Evolutionary conservation across 306 rosid species (phyloP), one percentile per base, ranked within the genome.

Genomic region (Biancaea sappan): DNA sequence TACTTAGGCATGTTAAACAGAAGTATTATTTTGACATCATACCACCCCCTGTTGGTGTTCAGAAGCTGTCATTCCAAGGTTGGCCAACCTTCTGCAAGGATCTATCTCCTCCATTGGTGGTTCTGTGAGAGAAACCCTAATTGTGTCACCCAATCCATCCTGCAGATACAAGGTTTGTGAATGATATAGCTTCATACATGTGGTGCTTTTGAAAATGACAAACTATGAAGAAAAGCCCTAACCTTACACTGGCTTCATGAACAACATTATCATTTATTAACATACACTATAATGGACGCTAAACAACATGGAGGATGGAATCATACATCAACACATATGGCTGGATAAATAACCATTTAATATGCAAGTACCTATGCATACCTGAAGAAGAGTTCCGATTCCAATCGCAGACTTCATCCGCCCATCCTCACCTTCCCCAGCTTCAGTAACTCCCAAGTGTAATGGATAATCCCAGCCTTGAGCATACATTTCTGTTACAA

Each of bases 371-470:
- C 34, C 67, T 54, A 54, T 77, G 22, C 71, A 69, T 84, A 94
- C 99, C 99, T 90, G 96, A 76, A 94, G 99, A 81, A 94, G 99
- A 83, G 99, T 94, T 57, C 99, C 99, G 56, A 94, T 94, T 46
- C 99, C 99, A 81, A 94, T 92, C 50, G 99, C 99, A 80, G 99
- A 94, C 77, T 94, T 94, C 99, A 94, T 94, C 66, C 99, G 83
- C 67, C 99, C 99, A 68, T 94, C 99, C 87, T 94, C 99, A 83
- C 99, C 99, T 84, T 94, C 99, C 84, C 99, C 99, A 48, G 99
- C 99, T 92, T 94, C 99, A 73, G 99, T 94, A 69, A 94, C 99
- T 67, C 99, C 99, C 86, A 94, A 87, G 85, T 94, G 99, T 58
- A 94, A 81, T 32, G 99, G 99, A 79, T 94, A 94, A 64, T 94